These are phyloP conservation scores for Fusarium brachygibbosum DNA, from an alignment of 2,329 filamentous ascomycete species.

Conservation along the genomic window DNA sequence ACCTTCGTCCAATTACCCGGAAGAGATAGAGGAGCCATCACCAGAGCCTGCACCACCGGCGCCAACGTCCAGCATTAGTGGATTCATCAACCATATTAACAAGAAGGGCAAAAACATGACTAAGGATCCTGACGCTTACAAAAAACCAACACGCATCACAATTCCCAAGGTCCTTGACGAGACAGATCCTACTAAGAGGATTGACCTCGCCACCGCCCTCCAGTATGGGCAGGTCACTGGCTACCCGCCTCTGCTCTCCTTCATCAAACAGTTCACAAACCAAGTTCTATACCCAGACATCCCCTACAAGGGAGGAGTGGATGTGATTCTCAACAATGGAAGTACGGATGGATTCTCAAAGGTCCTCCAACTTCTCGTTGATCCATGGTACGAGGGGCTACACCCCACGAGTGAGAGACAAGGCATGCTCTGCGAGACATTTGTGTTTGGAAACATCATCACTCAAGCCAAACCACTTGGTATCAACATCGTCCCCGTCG, in stretches of 20 bases:
- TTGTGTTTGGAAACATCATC: constrained; percentile 83
- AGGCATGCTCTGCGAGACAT: constrained; percentile 84
- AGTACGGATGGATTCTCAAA: constrained; percentile 90
- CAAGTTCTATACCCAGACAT: constrained; percentile 84
- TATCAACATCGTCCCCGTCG: constrained; percentile 79
- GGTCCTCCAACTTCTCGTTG: constrained; percentile 78
- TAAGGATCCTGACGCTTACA: constrained; percentile 53
- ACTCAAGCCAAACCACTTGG: constrained; percentile 76
- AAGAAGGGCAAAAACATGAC: constrained; percentile 7
- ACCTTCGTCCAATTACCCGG: constrained; percentile 74
- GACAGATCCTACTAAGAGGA: constrained; percentile 73
- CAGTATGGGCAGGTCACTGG: constrained; percentile 90
- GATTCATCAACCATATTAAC: neutral
- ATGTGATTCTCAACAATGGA: constrained; percentile 84
- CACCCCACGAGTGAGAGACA: constrained; percentile 78
- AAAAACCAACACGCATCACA: constrained; percentile 67
- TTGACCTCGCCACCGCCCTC: constrained; percentile 84
- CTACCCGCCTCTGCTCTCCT: constrained; percentile 82
- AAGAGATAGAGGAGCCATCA: constrained; percentile 36
- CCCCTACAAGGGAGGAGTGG: constrained; percentile 81
- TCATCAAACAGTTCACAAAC: constrained; percentile 82
- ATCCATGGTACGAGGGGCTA: constrained; percentile 78
- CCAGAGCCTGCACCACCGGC: neutral
- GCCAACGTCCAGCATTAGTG: neutral
- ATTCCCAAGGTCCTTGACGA: constrained; percentile 77